A percentile compares a stretch with the other conserved stretches of the same genome.
These are phyloP conservation scores for Capsicum rhomboideum DNA, from an alignment of 257 asterid genomes.

Conservation along the genomic window DNA sequence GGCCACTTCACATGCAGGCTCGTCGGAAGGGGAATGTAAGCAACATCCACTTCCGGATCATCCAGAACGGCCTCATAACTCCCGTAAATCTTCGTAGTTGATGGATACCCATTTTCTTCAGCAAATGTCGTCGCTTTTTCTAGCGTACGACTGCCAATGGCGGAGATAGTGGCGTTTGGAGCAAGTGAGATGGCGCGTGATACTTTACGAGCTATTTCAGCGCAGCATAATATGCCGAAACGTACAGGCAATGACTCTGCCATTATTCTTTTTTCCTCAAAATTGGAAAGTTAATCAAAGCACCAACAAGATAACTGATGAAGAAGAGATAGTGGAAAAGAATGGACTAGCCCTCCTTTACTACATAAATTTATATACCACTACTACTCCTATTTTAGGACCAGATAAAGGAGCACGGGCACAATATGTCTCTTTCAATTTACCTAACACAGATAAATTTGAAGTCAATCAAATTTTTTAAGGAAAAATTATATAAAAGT, in stretches of 20 bases:
- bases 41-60: constrained; percentile 34
- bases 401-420: too few relatives aligned
- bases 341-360: too few relatives aligned
- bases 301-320: too few relatives aligned
- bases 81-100: constrained; percentile 17
- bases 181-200: constrained; percentile 27
- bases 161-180: constrained; percentile 20
- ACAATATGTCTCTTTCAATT: too few relatives aligned
- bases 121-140: constrained; percentile 32
- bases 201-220: constrained; percentile 31
- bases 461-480: too few relatives aligned
- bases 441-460: too few relatives aligned
- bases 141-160: constrained; percentile 34
- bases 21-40: constrained; percentile 38
- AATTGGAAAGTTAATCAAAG: neutral
- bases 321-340: too few relatives aligned
- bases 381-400: too few relatives aligned
- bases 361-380: too few relatives aligned
- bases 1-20: constrained; percentile 37
- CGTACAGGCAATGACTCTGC: constrained; percentile 8
- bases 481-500: too few relatives aligned
- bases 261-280: neutral
- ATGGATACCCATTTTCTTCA: constrained; percentile 19
- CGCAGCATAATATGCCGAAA: constrained; percentile 42
- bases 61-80: constrained; percentile 42